Evolutionary conservation across 441 rosid species (phyloP), one percentile per base, ranked within the genome.

Genomic region (Erodium trifolium): DNA sequence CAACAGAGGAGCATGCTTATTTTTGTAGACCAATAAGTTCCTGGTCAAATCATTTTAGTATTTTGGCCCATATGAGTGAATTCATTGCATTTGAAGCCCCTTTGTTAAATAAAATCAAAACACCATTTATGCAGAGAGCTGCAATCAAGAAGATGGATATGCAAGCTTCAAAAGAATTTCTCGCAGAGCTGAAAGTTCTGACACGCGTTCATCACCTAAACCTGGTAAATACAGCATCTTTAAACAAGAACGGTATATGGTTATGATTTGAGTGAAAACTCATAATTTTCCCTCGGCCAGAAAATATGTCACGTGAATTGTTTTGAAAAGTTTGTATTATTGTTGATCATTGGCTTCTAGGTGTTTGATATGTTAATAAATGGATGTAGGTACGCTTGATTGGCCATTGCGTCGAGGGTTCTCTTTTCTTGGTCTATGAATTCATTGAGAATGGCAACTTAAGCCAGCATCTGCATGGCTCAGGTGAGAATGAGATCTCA

Each of bases 121-220:
- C 27, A 59, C 4, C 7, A 37, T 18, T 55, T 39, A 66, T 76
- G 81, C 86, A 94, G 99, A 90, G 82, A 92, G 98, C 97, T 79
- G 98, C 99, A 47, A 92, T 92, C 78, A 94, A 94, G 86, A 94
- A 90, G 84, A 94, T 94, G 99, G 97, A 92, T 71, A 90, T 92
- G 99, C 88, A 88, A 83, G 97, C 94, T 70, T 82, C 97, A 2
- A 88, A 81, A 81, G 96, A 94, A 80, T 94, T 92, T 79, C 88
- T 90, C 31, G 98, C 98, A 18, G 99, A 94, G 73, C 77, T 94
- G 70, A 90, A 90, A 80, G 98, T 94, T 79, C 76, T 94, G 70
- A 92, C 99, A 0, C 87, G 82, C 67, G 98, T 94, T 71, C 99
- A 94, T 80, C 99, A 92, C 82, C 84, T 92, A 74, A 94, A 92